phyloP scores from a whole-genome alignment of 306 rosid genomes.

The Rubus idaeus region DNA sequence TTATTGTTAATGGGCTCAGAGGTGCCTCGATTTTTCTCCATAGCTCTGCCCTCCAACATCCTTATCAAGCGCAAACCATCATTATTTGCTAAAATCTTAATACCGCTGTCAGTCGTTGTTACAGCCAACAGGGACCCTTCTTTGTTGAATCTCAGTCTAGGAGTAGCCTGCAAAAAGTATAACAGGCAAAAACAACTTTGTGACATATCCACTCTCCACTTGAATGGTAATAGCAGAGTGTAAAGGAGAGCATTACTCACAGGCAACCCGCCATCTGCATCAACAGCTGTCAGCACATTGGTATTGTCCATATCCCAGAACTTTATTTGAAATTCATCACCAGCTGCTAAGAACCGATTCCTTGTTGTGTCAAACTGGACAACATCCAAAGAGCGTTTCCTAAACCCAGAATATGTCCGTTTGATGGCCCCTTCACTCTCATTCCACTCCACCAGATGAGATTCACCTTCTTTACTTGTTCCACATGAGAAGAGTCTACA shows the following conservation, averaged over 20 bases:
- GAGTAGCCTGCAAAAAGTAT: constrained; percentile 37
- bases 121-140: constrained; percentile 51
- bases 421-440: constrained; percentile 50
- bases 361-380: constrained; percentile 53
- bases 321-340: constrained; percentile 48
- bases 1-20: constrained; percentile 39
- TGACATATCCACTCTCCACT: constrained; percentile 5
- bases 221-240: neutral
- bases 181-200: neutral
- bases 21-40: constrained; percentile 42
- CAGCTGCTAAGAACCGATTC: constrained; percentile 47
- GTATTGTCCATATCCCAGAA: constrained; percentile 50
- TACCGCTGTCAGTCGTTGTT: constrained; percentile 39
- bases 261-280: constrained; percentile 46
- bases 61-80: constrained; percentile 43
- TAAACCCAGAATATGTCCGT: constrained; percentile 43
- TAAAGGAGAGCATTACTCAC: constrained; percentile 26
- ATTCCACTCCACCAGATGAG: constrained; percentile 53
- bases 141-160: constrained; percentile 47
- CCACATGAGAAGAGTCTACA: constrained; percentile 49
- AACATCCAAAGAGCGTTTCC: constrained; percentile 42
- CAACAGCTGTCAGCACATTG: constrained; percentile 36
- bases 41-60: constrained; percentile 41
- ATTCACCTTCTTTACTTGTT: constrained; percentile 49
- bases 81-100: constrained; percentile 42